Percentiles rank a stretch among this genome's conserved stretches.
Evolutionary conservation across 371 early-diverging fungal species (phyloP).

Genomic region (Syncephalastrum contaminatum): DNA sequence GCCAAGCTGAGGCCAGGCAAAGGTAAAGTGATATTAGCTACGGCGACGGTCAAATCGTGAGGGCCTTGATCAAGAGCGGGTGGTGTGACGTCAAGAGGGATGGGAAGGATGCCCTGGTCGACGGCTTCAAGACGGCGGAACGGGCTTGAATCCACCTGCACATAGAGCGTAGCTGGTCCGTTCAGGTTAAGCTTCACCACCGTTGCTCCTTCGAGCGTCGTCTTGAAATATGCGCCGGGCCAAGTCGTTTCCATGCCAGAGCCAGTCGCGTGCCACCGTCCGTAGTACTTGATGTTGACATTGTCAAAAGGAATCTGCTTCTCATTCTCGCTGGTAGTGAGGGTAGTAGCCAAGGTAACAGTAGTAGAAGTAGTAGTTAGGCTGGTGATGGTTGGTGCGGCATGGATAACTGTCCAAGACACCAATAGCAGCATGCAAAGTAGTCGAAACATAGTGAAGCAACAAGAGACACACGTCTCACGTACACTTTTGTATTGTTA

Average conservation of each 20-base stretch:
- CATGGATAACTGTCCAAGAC: too few relatives aligned
- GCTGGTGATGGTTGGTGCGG: too few relatives aligned
- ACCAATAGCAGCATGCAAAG: too few relatives aligned
- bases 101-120: constrained; percentile 5
- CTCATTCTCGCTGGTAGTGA: constrained; percentile 2
- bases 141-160: constrained; percentile 25
- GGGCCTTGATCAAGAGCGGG: constrained; percentile 10
- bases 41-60: constrained; percentile 16
- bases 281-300: constrained; percentile 38
- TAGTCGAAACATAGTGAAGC: too few relatives aligned
- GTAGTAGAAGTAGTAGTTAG: too few relatives aligned
- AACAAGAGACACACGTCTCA: too few relatives aligned
- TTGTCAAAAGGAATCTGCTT: constrained; percentile 24
- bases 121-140: constrained; percentile 14
- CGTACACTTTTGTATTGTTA: too few relatives aligned
- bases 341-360: too few relatives aligned
- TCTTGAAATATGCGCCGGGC: constrained; percentile 47
- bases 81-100: constrained; percentile 10
- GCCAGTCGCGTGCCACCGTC: constrained; percentile 36
- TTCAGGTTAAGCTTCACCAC: constrained; percentile 24
- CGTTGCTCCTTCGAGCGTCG: constrained; percentile 12
- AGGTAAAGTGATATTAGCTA: constrained; percentile 7
- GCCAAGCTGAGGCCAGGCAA: constrained; percentile 13
- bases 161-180: constrained; percentile 20
- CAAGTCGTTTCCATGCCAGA: constrained; percentile 32